Evolutionary conservation across 2,329 filamentous ascomycete species (phyloP).

Genomic region (Pseudocercospora vitis): DNA sequence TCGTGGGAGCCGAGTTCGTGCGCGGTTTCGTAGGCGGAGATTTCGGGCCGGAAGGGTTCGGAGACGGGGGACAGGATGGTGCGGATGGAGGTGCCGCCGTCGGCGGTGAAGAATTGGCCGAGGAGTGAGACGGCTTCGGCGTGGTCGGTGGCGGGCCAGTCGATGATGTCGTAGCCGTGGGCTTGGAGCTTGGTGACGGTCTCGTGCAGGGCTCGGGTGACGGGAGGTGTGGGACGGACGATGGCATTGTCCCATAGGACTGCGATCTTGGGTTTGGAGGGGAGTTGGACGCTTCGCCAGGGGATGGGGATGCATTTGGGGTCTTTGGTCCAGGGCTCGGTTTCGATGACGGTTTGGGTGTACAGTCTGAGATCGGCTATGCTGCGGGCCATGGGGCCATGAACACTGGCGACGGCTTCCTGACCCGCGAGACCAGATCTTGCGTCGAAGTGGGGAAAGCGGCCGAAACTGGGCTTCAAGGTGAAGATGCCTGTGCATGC

Average conservation of each 20-base stretch:
- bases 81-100: conserved; percentile 52
- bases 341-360: conserved; percentile 43
- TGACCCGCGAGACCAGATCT: conserved; percentile 63
- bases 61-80: conserved; percentile 43
- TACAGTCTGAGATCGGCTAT: conserved; percentile 53
- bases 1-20: conserved; percentile 45
- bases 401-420: conserved; percentile 63
- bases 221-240: conserved; percentile 61
- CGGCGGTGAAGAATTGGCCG: conserved; percentile 49
- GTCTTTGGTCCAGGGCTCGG: conserved; percentile 55
- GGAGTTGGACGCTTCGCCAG: conserved; percentile 49
- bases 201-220: conserved; percentile 57
- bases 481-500: conserved; percentile 61
- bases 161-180: conserved; percentile 56
- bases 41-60: conserved; percentile 53
- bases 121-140: conserved; percentile 52
- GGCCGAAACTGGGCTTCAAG: conserved; percentile 57
- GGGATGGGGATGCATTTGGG: conserved; percentile 55
- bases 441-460: conserved; percentile 58
- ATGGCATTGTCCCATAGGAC: conserved; percentile 61
- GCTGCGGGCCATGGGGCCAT: conserved; percentile 61
- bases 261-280: conserved; percentile 59
- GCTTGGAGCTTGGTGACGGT: conserved; percentile 54
- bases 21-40: conserved; percentile 47
- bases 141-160: conserved; percentile 58